These are phyloP conservation scores for Citrus trifoliata DNA, from an alignment of 345 rosid genomes.

Conservation along the genomic window DNA sequence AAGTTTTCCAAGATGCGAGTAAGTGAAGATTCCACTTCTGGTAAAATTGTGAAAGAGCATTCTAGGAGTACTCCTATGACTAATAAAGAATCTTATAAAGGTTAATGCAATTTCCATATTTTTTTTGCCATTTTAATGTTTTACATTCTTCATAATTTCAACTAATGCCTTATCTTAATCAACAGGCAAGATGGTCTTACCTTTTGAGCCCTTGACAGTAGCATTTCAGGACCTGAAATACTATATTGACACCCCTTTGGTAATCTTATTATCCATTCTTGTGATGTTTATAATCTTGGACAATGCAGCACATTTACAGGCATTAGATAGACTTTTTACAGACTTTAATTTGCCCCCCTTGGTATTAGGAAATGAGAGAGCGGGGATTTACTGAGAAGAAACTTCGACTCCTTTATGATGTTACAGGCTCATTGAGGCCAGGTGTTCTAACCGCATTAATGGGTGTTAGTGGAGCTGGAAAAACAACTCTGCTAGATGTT, in stretches of 20 bases:
- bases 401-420: conserved; percentile 57
- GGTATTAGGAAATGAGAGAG: conserved; percentile 52
- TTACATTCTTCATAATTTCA: background rate
- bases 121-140: background rate
- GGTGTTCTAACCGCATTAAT: conserved; percentile 79
- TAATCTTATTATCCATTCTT: conserved; percentile 15
- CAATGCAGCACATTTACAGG: background rate
- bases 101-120: conserved; percentile 13
- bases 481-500: conserved; percentile 84
- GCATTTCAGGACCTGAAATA: conserved; percentile 63
- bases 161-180: background rate
- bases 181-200: conserved; percentile 63
- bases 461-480: conserved; percentile 93
- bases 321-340: background rate
- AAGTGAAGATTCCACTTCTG: conserved; percentile 26
- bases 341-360: background rate
- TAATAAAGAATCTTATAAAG: conserved; percentile 12
- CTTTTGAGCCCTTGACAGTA: conserved; percentile 54
- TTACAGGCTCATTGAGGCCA: conserved; percentile 68
- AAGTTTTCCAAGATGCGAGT: conserved; percentile 47
- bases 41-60: conserved; percentile 5
- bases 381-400: conserved; percentile 43
- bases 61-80: background rate
- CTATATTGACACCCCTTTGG: conserved; percentile 60
- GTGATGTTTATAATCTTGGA: background rate